Evolutionary conservation across 2,329 filamentous ascomycete genomes (phyloP).

Genomic region (Pyrenophora graminea): DNA sequence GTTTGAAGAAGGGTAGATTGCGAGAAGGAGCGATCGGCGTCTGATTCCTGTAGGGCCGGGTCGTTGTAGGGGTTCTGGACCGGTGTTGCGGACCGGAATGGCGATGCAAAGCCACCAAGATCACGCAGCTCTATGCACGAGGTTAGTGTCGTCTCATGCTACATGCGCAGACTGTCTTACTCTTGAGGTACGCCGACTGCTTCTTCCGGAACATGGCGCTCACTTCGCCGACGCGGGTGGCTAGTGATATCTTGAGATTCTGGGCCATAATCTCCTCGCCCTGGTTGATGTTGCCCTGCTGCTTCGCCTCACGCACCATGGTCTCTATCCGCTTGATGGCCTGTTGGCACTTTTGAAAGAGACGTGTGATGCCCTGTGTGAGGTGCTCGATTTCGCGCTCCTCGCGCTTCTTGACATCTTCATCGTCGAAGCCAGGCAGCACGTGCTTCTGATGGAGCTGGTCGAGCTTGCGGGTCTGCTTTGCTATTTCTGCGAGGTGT

Average conservation of each 20-base stretch:
- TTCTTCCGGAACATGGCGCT: conserved; percentile 95
- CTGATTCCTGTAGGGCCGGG: conserved; percentile 83
- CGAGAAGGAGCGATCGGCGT: conserved; percentile 89
- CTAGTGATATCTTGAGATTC: conserved; percentile 92
- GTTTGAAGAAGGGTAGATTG: conserved; percentile 86
- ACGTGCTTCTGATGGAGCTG: conserved; percentile 97
- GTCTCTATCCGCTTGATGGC: conserved; percentile 85
- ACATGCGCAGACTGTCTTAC: conserved; percentile 55
- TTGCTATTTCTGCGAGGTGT: conserved; percentile 75
- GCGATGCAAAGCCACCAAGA: conserved; percentile 54
- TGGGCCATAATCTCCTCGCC: conserved; percentile 94
- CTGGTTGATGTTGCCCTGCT: conserved; percentile 71
- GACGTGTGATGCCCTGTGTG: conserved; percentile 85
- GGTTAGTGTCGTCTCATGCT: conserved; percentile 16
- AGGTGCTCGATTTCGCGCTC: conserved; percentile 88
- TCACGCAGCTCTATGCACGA: conserved; percentile 46
- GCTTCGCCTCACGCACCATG: conserved; percentile 81
- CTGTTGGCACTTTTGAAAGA: conserved; percentile 87
- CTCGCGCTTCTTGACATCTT: conserved; percentile 83
- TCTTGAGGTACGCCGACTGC: conserved; percentile 94
- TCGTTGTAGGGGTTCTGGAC: conserved; percentile 72
- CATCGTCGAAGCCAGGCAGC: conserved; percentile 93
- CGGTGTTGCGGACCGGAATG: conserved; percentile 51
- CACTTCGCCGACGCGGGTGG: conserved; percentile 84
- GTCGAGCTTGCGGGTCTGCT: conserved; percentile 82